A percentile compares a stretch with the other conserved stretches of the same genome.
phyloP scores from a whole-genome alignment of 495 filamentous ascomycete species.

The Chaetomium tenue region DNA sequence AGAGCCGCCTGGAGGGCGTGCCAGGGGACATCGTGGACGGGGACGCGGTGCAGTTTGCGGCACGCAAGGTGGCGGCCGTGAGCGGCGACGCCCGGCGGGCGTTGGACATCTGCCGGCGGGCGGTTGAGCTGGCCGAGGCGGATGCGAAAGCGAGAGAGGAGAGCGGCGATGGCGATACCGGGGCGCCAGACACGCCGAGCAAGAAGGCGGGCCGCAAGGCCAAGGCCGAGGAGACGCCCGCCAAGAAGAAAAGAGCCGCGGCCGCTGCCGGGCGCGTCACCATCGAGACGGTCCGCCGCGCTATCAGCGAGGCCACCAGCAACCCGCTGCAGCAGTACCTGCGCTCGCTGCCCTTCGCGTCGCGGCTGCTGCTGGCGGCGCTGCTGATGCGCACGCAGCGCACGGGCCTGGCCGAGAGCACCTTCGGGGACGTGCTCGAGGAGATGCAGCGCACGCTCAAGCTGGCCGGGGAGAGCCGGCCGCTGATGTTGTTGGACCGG shows the following conservation, averaged over 20 bases:
- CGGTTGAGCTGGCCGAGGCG: constrained; percentile 91
- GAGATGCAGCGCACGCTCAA: constrained; percentile 74
- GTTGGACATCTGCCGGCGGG: constrained; percentile 91
- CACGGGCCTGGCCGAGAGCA: constrained; percentile 81
- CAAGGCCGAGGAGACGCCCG: neutral
- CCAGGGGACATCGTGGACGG: constrained; percentile 86
- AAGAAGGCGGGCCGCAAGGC: constrained; percentile 24
- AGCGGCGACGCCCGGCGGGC: constrained; percentile 90
- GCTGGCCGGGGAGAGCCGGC: constrained; percentile 52
- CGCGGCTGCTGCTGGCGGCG: constrained; percentile 82
- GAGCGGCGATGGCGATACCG: constrained; percentile 1
- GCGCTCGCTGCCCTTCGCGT: constrained; percentile 71
- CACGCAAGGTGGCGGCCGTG: constrained; percentile 93
- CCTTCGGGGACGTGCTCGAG: constrained; percentile 86
- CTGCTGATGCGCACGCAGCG: constrained; percentile 73
- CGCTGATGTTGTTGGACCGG: constrained; percentile 32
- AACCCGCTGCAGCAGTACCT: constrained; percentile 88
- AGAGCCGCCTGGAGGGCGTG: constrained; percentile 80
- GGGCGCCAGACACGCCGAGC: constrained; percentile 43
- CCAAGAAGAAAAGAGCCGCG: constrained; percentile 29
- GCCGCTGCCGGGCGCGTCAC: constrained; percentile 62
- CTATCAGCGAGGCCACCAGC: constrained; percentile 91
- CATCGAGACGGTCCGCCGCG: constrained; percentile 87
- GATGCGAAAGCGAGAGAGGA: constrained; percentile 40
- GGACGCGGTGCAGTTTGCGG: constrained; percentile 95